A percentile compares a stretch with the other conserved stretches of the same genome.
Evolutionary conservation across 768 basidiomycete species (phyloP).

Genomic region (Imleria badia): DNA sequence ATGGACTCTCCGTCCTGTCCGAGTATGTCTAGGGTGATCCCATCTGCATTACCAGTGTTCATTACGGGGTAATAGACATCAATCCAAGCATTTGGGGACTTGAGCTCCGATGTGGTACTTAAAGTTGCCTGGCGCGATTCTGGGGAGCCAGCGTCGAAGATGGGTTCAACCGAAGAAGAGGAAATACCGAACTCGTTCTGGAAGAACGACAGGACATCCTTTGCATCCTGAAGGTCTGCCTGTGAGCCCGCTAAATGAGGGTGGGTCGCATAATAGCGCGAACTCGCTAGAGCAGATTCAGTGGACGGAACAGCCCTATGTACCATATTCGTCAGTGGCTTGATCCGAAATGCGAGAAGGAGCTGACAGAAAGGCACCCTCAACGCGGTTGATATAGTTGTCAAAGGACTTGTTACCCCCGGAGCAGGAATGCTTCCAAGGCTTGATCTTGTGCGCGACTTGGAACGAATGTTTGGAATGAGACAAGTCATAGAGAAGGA

Average conservation of each 20-base stretch:
- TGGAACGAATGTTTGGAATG: background rate
- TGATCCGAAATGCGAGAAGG: background rate
- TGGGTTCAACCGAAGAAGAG: conserved; percentile 42
- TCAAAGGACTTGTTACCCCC: conserved; percentile 5
- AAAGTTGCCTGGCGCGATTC: conserved; percentile 70
- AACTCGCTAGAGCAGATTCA: conserved; percentile 57
- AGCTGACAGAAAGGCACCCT: conserved; percentile 38
- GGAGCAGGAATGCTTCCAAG: conserved; percentile 10
- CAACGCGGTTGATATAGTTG: conserved; percentile 20
- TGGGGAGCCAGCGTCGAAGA: conserved; percentile 69
- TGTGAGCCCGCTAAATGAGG: conserved; percentile 72
- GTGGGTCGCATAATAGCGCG: conserved; percentile 59
- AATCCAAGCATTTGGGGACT: conserved; percentile 70
- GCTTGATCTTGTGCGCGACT: background rate
- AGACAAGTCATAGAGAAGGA: conserved; percentile 12
- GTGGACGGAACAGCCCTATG: conserved; percentile 54
- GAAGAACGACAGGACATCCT: conserved; percentile 64
- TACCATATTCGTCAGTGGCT: background rate
- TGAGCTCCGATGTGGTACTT: conserved; percentile 44
- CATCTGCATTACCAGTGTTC: conserved; percentile 63
- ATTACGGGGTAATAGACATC: conserved; percentile 87
- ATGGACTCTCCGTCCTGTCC: conserved; percentile 49
- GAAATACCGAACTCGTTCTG: conserved; percentile 60
- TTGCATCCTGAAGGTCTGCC: conserved; percentile 63
- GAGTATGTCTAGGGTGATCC: conserved; percentile 66